Percentiles rank a stretch among this genome's conserved stretches.
Evolutionary conservation across 139 green algal species (phyloP).

Genomic region (Haematococcus lacustris): DNA sequence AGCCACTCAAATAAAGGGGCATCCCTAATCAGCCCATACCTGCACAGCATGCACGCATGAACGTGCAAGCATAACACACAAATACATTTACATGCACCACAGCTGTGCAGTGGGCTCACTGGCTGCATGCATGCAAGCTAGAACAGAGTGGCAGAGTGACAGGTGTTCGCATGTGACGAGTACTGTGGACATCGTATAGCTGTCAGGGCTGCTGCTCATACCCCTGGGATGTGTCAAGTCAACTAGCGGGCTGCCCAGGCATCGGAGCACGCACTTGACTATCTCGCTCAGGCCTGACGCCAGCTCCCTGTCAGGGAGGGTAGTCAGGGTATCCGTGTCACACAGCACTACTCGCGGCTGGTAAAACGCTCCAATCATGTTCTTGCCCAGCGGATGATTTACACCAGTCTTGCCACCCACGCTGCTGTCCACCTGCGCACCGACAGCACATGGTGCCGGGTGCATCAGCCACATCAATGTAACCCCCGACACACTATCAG

Average conservation of each 20-base stretch:
- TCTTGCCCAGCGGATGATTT: conserved; percentile 98
- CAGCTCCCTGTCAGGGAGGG: conserved; percentile 88
- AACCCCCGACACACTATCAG: neutral
- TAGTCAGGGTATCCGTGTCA: conserved; percentile 82
- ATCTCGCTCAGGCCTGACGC: conserved; percentile 91
- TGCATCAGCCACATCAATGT: no score
- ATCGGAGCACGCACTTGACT: conserved; percentile 86
- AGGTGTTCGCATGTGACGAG: no score
- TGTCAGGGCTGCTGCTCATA: no score
- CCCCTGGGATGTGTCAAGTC: no score
- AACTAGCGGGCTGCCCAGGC: no score
- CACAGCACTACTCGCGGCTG: conserved; percentile 86
- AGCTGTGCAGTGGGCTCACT: no score
- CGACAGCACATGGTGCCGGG: conserved; percentile 96
- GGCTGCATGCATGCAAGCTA: no score
- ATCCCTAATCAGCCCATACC: conserved; percentile 48
- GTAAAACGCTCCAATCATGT: conserved; percentile 99
- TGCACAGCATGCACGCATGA: neutral
- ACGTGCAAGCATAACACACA: neutral
- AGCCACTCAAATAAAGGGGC: conserved; percentile 91
- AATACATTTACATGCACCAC: no score
- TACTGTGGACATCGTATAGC: no score
- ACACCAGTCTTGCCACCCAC: conserved; percentile 98
- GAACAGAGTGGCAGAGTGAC: no score
- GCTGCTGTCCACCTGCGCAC: conserved; percentile 95